phyloP scores from a whole-genome alignment of 352 stramenopile species.

The Globisporangium mamillatum region DNA sequence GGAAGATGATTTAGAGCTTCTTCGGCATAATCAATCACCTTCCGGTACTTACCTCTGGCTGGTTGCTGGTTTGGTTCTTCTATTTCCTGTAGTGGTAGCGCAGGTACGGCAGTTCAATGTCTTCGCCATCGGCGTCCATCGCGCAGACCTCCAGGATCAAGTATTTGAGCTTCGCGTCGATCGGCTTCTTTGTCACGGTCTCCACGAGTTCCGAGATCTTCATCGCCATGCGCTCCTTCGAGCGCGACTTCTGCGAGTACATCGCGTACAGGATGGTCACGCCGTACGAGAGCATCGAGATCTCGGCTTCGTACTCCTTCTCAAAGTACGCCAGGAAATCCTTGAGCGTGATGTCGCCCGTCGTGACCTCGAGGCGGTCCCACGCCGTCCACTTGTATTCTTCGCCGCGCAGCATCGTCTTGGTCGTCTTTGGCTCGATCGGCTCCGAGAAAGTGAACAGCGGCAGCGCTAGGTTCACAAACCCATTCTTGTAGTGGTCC shows the following conservation, averaged over 20 bases:
- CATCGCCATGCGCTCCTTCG: constrained; percentile 96
- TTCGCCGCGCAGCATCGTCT: constrained; percentile 91
- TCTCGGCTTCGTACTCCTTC: constrained; percentile 95
- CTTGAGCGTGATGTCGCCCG: constrained; percentile 95
- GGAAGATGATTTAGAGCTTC: neutral
- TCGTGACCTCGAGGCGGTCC: constrained; percentile 95
- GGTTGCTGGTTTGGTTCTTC: neutral
- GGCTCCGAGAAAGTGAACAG: constrained; percentile 98
- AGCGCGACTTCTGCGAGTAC: constrained; percentile 86
- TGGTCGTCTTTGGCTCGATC: constrained; percentile 90
- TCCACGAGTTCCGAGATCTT: constrained; percentile 94
- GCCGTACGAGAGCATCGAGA: constrained; percentile 98
- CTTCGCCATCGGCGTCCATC: constrained; percentile 94
- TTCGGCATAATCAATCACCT: neutral
- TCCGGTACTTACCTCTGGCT: neutral
- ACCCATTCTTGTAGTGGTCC: constrained; percentile 97
- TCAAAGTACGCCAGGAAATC: constrained; percentile 96
- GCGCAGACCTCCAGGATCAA: constrained; percentile 96
- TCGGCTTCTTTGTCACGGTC: constrained; percentile 95
- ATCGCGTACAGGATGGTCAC: constrained; percentile 90
- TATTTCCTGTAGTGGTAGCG: constrained; percentile 80
- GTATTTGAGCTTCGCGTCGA: constrained; percentile 94
- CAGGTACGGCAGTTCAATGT: constrained; percentile 96
- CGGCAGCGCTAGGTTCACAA: constrained; percentile 97
- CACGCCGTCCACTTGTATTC: constrained; percentile 98